Conservation (phyloP, 495 filamentous ascomycete genomes). For the Poronia punctata region DNA sequence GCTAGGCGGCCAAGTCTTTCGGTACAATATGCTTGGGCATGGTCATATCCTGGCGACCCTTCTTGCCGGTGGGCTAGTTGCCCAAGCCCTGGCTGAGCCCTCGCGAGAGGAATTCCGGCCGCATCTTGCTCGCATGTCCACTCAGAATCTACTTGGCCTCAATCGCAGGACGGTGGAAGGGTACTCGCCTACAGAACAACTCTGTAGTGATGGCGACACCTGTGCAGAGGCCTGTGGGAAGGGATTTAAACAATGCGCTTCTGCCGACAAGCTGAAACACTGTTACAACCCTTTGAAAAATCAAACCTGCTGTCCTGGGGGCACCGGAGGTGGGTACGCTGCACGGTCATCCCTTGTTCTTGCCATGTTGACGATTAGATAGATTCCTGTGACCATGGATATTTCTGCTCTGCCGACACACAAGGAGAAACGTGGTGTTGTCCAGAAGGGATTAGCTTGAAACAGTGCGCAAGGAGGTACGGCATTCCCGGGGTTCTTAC, state of each 20-base stretch:
- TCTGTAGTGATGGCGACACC: slow-evolving; percentile 34
- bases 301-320: slow-evolving; percentile 39
- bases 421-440: slow-evolving; percentile 39
- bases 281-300: slow-evolving; percentile 37
- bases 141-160: slow-evolving; percentile 33
- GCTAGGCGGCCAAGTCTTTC: too few relatives aligned
- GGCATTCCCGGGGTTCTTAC: slow-evolving; percentile 31
- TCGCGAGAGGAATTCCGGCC: slow-evolving; percentile 33
- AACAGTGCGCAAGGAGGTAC: slow-evolving; percentile 36
- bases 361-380: slow-evolving; percentile 12
- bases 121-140: slow-evolving; percentile 30
- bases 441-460: slow-evolving; percentile 34
- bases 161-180: slow-evolving; percentile 31
- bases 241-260: slow-evolving; percentile 35
- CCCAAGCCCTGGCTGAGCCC: slow-evolving; percentile 32
- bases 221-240: slow-evolving; percentile 43
- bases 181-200: slow-evolving; percentile 35
- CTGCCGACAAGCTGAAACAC: slow-evolving; percentile 32
- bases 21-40: too few relatives aligned
- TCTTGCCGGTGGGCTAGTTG: slow-evolving; percentile 33
- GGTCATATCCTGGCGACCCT: too few relatives aligned
- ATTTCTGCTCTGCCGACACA: slow-evolving; percentile 39
- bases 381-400: slow-evolving; percentile 43
- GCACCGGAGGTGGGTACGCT: slow-evolving; percentile 34
- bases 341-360: not conserved